phyloP scores from a whole-genome alignment of 2,329 filamentous ascomycete species.

The Pezicula rhizophila region DNA sequence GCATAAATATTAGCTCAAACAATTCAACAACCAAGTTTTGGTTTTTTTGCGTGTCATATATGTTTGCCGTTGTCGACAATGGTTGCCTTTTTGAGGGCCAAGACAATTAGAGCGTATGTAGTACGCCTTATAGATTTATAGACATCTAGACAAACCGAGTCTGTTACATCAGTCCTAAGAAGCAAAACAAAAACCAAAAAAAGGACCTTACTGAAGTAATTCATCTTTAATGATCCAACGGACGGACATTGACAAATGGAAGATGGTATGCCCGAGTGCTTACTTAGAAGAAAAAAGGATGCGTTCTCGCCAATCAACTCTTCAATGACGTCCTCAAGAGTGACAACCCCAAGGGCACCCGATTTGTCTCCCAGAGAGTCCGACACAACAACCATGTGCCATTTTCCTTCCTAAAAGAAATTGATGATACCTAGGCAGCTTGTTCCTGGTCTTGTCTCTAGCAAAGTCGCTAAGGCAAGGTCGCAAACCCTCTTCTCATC shows the following conservation, averaged over 20 bases:
- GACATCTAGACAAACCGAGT: slow-evolving; percentile 77
- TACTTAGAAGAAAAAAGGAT: background rate
- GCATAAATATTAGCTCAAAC: too few relatives aligned
- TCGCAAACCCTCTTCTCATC: slow-evolving; percentile 81
- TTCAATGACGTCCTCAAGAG: slow-evolving; percentile 95
- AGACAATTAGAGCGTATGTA: slow-evolving; percentile 55
- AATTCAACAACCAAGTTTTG: too few relatives aligned
- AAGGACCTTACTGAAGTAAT: too few relatives aligned
- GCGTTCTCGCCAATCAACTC: slow-evolving; percentile 95
- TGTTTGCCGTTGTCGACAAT: too few relatives aligned
- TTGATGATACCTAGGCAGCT: slow-evolving; percentile 98
- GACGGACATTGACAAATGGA: too few relatives aligned
- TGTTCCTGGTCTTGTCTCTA: slow-evolving; percentile 89
- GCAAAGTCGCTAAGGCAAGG: slow-evolving; percentile 87
- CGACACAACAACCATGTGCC: slow-evolving; percentile 95
- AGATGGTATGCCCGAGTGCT: too few relatives aligned
- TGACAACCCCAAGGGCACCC: slow-evolving; percentile 88
- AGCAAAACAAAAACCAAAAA: background rate
- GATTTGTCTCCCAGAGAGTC: slow-evolving; percentile 83
- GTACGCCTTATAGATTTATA: slow-evolving; percentile 89
- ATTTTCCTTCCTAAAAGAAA: slow-evolving; percentile 99
- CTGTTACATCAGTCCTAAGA: slow-evolving; percentile 4
- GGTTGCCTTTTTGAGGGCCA: slow-evolving; percentile 43
- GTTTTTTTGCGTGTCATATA: too few relatives aligned
- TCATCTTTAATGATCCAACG: too few relatives aligned